Base-by-base conservation (phyloP, 1,284 basidiomycete species). In the Leccinum angustisporum region DNA sequence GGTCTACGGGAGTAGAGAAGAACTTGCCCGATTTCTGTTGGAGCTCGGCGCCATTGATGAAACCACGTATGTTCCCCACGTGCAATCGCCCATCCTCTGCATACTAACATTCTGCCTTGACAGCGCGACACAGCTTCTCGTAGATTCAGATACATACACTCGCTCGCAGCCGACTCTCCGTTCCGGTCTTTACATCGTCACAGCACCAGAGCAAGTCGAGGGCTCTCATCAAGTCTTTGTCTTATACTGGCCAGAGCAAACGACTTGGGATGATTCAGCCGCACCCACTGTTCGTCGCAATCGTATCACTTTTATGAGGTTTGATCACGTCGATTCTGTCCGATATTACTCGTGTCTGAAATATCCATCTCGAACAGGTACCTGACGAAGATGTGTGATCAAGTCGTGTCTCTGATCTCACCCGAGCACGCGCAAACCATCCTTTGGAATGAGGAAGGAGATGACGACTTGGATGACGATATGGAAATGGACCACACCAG, bases 291-390 rank as follows among this genome's bases (percentile, higher is more conserved):
- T 85, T 43, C 67, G 75, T 27, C 76, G 81, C 1, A 87, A 86
- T 69, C 76, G 85, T 11, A 73, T 83, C 5, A 86, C 84, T 0
- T 87, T 88, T 65, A 85, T 88, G 82, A 72, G 85, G 86, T 85
- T 64, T 14, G 72, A 59, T n/a, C 6, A 11, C 13, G 11, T 55
- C 1, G 2, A 57, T 31, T 48, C 4, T 52, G 3, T 48, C 30
- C 0, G 21, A 27, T 18, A 13, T 30, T 6, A 30, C 5, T 1
- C n/a, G 25, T 1, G 16, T 31, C 11, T 9, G 18, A 54, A 9
- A 46, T 46, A 7, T 21, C 3, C 6, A 21, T 57, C 3, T 30
- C 5, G 4, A 4, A 11, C 25, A 85, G 84, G 54, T 87, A 86
- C 65, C 77, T 86, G 13, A 83, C 78, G 5, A 85, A 85, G 71